Conservation (phyloP, 2,329 filamentous ascomycete species). For the Graphiopsis chlorocephala region DNA sequence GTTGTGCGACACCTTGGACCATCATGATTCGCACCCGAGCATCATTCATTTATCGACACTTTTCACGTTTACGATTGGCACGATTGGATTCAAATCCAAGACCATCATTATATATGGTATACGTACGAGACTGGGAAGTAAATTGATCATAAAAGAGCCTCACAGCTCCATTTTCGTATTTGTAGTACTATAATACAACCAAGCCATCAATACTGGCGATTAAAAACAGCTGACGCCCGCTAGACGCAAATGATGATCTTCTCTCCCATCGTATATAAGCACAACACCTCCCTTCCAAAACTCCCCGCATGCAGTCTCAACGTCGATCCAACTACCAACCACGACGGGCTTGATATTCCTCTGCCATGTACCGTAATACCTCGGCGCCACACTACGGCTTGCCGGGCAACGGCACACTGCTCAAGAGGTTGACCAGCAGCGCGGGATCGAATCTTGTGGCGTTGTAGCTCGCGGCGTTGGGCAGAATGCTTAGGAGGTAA, state of each 20-base stretch:
- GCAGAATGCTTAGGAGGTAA: slow-evolving; percentile 55
- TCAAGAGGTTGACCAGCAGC: slow-evolving; percentile 70
- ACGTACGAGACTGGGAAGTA: neutral
- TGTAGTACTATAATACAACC: neutral
- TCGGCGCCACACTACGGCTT: neutral
- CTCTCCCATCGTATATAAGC: neutral
- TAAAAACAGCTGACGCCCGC: neutral
- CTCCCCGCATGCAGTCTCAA: neutral
- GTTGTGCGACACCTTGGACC: neutral
- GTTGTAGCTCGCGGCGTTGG: slow-evolving; percentile 69
- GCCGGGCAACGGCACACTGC: slow-evolving; percentile 48
- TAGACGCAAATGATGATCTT: neutral
- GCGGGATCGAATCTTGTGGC: slow-evolving; percentile 67
- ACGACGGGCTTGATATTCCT: neutral
- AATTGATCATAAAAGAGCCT: neutral
- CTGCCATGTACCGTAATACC: neutral
- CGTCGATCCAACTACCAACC: neutral
- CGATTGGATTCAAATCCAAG: neutral
- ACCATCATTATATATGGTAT: neutral
- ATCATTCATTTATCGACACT: neutral
- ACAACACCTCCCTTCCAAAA: neutral
- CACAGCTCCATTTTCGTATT: neutral
- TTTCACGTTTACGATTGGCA: neutral
- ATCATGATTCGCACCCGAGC: neutral
- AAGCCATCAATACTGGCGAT: neutral